Percentiles rank a stretch among this genome's conserved stretches.
phyloP scores from a whole-genome alignment of 805 yeast genomes.

The Hagleromyces aurorensis region DNA sequence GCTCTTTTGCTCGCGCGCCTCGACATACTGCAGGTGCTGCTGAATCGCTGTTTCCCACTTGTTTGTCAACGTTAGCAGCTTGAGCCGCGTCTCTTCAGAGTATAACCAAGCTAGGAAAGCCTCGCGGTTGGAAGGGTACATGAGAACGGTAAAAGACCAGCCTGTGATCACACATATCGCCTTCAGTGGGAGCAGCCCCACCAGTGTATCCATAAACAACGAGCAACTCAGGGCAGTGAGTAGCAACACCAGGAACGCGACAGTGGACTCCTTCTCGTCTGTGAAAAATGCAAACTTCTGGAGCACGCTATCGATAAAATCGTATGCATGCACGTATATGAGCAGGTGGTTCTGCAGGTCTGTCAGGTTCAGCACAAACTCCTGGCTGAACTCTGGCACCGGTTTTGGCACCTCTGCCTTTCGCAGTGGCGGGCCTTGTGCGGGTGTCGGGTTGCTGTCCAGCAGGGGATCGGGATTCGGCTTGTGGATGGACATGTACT shows the following conservation, averaged over 20 bases:
- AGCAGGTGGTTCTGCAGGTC: conserved; percentile 80
- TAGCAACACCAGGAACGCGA: conserved; percentile 38
- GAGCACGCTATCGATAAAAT: conserved; percentile 42
- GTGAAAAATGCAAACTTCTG: conserved; percentile 54
- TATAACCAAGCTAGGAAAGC: conserved; percentile 39
- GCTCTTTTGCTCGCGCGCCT: conserved; percentile 39
- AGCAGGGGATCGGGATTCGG: conserved; percentile 40
- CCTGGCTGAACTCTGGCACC: conserved; percentile 69
- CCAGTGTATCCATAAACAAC: conserved; percentile 24
- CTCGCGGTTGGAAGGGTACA: conserved; percentile 51
- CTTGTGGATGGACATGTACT: conserved; percentile 52
- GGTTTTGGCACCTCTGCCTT: conserved; percentile 54
- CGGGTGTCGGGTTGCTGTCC: conserved; percentile 37
- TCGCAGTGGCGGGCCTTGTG: conserved; percentile 44
- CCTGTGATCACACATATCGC: conserved; percentile 31
- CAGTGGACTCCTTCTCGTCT: conserved; percentile 51
- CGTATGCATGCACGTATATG: conserved; percentile 54
- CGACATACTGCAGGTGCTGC: conserved; percentile 33
- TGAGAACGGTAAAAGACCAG: conserved; percentile 40
- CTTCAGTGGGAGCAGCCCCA: conserved; percentile 32
- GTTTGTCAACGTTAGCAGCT: conserved; percentile 41
- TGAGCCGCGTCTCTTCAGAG: conserved; percentile 59
- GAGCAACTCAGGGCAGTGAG: conserved; percentile 27
- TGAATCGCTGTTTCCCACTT: conserved; percentile 38
- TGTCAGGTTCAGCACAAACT: conserved; percentile 68